Conservation (phyloP, 345 rosid species). For the Syzygium oleosum region DNA sequence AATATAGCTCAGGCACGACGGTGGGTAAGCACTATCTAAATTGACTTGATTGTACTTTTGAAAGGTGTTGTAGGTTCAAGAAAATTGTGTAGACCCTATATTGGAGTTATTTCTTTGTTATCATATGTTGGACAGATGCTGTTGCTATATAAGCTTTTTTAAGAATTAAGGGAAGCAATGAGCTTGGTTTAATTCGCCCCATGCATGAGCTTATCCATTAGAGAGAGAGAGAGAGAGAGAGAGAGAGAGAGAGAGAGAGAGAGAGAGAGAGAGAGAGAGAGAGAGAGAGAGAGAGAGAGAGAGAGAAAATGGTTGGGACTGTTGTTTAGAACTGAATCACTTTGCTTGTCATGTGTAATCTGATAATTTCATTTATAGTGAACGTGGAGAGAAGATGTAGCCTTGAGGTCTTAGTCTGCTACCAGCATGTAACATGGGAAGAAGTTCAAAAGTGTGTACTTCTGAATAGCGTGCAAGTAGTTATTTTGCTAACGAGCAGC, state of each 20-base stretch:
- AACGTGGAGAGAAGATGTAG: not conserved
- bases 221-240: not conserved
- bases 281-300: fast-evolving
- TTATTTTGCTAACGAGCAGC: not conserved
- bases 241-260: fast-evolving
- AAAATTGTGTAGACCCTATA: not conserved
- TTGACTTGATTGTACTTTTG: not conserved
- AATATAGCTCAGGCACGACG: constrained; percentile 73
- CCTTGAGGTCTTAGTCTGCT: not conserved
- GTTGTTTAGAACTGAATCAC: not conserved
- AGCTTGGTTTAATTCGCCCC: not conserved
- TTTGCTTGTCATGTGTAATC: not conserved
- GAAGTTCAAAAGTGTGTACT: not conserved
- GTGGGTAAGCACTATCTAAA: constrained; percentile 87
- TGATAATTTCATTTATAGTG: not conserved
- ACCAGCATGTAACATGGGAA: not conserved
- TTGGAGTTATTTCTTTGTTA: not conserved
- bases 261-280: fast-evolving
- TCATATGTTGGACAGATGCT: not conserved
- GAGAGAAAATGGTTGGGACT: not conserved
- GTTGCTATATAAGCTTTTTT: not conserved
- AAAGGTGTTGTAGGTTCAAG: not conserved
- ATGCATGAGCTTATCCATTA: not conserved
- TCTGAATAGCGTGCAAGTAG: not conserved
- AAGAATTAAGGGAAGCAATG: not conserved